Conservation (phyloP, 139 green algal genomes). For the Pleodorina starrii region DNA sequence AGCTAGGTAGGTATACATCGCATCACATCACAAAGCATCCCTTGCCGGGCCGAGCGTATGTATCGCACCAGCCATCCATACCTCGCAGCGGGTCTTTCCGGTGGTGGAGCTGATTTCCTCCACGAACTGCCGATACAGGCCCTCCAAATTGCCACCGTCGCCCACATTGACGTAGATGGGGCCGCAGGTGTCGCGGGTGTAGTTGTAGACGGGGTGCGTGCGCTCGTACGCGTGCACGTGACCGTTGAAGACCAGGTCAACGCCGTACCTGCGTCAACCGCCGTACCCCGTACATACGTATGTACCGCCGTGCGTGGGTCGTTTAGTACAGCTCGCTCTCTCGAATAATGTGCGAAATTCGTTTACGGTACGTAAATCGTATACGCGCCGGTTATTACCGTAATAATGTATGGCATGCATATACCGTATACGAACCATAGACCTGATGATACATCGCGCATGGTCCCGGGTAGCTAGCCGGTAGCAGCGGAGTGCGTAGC, state of each 20-base stretch:
- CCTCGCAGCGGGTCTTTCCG: slow-evolving; percentile 46
- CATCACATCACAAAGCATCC: background rate
- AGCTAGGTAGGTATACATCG: background rate
- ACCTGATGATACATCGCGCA: no score
- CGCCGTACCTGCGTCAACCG: slow-evolving; percentile 44
- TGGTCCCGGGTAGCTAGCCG: no score
- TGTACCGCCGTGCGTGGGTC: background rate
- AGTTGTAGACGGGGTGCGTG: slow-evolving; percentile 62
- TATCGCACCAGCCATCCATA: no score
- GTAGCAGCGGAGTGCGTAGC: no score
- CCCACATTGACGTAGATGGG: slow-evolving; percentile 66
- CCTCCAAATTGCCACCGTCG: slow-evolving; percentile 61
- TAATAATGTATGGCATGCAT: no score
- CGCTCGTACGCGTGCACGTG: slow-evolving; percentile 72
- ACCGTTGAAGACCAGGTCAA: slow-evolving; percentile 68
- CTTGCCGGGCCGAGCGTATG: no score
- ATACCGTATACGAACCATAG: no score
- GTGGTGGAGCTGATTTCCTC: slow-evolving; percentile 35
- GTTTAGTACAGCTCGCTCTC: no score
- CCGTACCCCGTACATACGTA: background rate
- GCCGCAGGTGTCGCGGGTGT: slow-evolving; percentile 60
- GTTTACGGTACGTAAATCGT: no score
- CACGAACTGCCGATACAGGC: slow-evolving; percentile 53
- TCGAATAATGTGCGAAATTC: no score
- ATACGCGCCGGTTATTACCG: no score